Evolutionary conservation across 2,329 filamentous ascomycete species (phyloP).

Genomic region (Aspergillus sclerotialis): DNA sequence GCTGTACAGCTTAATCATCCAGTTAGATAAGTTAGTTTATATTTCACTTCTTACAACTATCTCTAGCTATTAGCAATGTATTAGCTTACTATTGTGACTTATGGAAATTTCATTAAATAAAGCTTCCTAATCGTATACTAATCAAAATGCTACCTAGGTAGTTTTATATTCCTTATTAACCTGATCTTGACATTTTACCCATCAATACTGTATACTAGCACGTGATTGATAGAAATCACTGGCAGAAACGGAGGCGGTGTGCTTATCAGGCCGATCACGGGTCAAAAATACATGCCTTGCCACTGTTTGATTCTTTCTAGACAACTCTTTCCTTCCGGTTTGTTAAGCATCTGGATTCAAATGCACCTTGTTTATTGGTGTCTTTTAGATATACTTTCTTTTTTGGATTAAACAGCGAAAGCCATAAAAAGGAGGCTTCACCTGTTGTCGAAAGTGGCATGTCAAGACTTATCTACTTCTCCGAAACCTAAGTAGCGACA

Average conservation of each 20-base stretch:
- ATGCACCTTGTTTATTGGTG: neutral
- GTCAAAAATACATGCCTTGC: conserved; percentile 1
- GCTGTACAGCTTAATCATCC: no score
- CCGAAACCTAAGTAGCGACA: conserved; percentile 7
- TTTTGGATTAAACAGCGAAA: neutral
- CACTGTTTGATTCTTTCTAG: conserved; percentile 10
- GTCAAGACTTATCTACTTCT: conserved; percentile 2
- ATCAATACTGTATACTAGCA: neutral
- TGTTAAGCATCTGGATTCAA: neutral
- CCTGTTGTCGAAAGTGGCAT: neutral
- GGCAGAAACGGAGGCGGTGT: conserved; percentile 14
- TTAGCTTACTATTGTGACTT: no score
- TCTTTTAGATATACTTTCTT: neutral
- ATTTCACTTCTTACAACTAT: no score
- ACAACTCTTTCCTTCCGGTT: neutral
- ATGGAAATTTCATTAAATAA: no score
- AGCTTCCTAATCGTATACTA: no score
- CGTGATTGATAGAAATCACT: neutral
- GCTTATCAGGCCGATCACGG: conserved; percentile 22
- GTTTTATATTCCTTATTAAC: no score
- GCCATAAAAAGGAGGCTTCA: neutral
- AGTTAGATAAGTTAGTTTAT: no score
- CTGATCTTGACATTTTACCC: neutral
- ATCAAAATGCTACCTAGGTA: no score
- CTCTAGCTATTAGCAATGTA: no score